phyloP scores from a whole-genome alignment of 768 basidiomycete species.

The Lactifluus echinatus region DNA sequence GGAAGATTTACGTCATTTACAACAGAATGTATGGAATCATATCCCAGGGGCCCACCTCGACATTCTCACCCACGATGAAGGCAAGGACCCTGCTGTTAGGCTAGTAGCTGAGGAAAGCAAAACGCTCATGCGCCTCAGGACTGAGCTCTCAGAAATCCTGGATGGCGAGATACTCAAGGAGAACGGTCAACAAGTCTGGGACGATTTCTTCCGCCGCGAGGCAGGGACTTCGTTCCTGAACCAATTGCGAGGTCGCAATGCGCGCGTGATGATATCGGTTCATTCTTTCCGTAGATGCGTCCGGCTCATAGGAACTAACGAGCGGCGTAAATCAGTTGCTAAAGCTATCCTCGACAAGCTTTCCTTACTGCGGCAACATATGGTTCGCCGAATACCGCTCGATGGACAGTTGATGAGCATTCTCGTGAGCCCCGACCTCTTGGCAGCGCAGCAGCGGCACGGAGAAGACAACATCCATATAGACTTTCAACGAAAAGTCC shows the following conservation, averaged over 20 bases:
- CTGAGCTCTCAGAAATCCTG: constrained; percentile 50
- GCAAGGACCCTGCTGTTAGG: constrained; percentile 29
- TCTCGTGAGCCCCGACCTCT: constrained; percentile 41
- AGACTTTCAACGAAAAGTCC: constrained; percentile 34
- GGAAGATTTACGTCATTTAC: constrained; percentile 40
- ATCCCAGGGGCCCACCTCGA: constrained; percentile 26
- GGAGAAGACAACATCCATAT: constrained; percentile 51
- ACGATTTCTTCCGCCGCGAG: constrained; percentile 44
- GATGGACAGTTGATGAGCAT: constrained; percentile 36
- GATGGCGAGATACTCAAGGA: constrained; percentile 50
- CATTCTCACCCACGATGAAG: constrained; percentile 22
- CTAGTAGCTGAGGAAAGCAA: constrained; percentile 43
- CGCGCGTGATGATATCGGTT: constrained; percentile 36
- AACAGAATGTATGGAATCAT: constrained; percentile 28
- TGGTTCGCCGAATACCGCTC: constrained; percentile 39
- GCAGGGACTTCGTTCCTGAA: constrained; percentile 40
- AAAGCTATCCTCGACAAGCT: constrained; percentile 41
- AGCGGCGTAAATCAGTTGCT: constrained; percentile 34
- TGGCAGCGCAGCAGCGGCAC: constrained; percentile 37
- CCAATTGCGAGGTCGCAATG: constrained; percentile 32
- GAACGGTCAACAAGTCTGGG: constrained; percentile 52
- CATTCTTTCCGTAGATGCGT: constrained; percentile 38
- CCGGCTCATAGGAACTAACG: constrained; percentile 45
- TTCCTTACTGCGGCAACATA: constrained; percentile 34
- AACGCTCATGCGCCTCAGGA: constrained; percentile 47